Evolutionary conservation across 176 grass and related monocot species (phyloP).

Genomic region (Chrysopogon serrulatus): DNA sequence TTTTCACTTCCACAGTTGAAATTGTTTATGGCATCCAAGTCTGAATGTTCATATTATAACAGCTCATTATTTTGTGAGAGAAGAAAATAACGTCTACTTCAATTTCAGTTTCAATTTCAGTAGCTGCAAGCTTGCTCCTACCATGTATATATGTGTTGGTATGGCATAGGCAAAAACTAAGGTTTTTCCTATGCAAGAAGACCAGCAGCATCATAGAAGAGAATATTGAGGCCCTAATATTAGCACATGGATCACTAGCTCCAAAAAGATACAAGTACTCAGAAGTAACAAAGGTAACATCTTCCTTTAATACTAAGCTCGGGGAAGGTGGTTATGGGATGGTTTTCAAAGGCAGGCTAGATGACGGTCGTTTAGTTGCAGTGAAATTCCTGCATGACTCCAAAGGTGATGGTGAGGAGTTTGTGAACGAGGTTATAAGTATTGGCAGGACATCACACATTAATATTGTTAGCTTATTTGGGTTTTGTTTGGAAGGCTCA

Average conservation of each 20-base stretch:
- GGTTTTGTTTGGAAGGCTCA: conserved; percentile 46
- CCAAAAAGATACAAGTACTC: conserved; percentile 54
- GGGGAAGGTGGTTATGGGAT: conserved; percentile 60
- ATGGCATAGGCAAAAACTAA: neutral
- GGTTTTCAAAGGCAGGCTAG: conserved; percentile 43
- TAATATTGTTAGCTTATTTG: conserved; percentile 51
- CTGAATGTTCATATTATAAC: neutral
- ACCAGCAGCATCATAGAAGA: neutral
- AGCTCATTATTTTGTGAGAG: neutral
- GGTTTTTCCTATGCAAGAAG: neutral
- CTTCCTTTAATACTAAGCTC: conserved; percentile 24
- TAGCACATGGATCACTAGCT: conserved; percentile 26
- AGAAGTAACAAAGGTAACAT: conserved; percentile 48
- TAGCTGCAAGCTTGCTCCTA: neutral
- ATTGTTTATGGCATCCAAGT: neutral
- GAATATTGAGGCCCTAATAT: conserved; percentile 24
- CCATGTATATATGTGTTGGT: conserved; percentile 12
- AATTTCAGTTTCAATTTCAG: conserved; percentile 13
- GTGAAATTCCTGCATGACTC: conserved; percentile 49
- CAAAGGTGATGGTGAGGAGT: conserved; percentile 48
- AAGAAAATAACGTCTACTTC: neutral
- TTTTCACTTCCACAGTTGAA: too few species aligned
- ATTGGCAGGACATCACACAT: conserved; percentile 63
- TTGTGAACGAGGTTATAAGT: conserved; percentile 57
- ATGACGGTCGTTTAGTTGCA: conserved; percentile 32